phyloP scores from a whole-genome alignment of 306 rosid species.

The Luffa acutangula region DNA sequence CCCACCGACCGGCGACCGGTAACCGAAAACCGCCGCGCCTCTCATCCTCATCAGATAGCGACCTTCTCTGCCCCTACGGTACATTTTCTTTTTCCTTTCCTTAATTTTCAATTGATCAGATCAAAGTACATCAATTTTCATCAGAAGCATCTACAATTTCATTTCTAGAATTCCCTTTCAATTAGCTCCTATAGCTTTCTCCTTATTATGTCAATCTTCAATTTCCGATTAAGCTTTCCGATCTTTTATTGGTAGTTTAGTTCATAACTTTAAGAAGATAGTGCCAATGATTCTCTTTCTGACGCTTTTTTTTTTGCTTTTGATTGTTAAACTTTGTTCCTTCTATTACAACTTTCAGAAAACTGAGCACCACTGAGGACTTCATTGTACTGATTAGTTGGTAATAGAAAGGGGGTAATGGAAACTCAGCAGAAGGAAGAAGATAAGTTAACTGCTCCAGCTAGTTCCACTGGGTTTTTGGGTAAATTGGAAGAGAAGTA shows the following conservation, averaged over 20 bases:
- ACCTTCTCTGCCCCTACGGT: not conserved
- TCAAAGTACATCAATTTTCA: not conserved
- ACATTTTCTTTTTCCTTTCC: not conserved
- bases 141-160: not conserved
- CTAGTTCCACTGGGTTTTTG: conserved; percentile 22
- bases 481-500: conserved; percentile 39
- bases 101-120: not conserved
- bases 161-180: not conserved
- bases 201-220: not conserved
- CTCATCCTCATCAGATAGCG: not conserved
- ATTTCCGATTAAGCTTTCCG: not conserved
- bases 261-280: not conserved
- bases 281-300: not conserved
- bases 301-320: not conserved
- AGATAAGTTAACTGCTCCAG: conserved; percentile 19
- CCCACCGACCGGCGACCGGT: not conserved
- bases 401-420: conserved; percentile 11
- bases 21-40: not conserved
- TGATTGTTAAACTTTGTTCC: not conserved
- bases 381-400: not conserved
- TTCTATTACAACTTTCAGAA: not conserved
- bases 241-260: not conserved
- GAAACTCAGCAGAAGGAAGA: conserved; percentile 27
- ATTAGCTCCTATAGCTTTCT: not conserved
- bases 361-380: not conserved